These are phyloP conservation scores for Thermothelomyces thermophilus DNA, from an alignment of 2,329 filamentous ascomycete species.

Conservation along the genomic window DNA sequence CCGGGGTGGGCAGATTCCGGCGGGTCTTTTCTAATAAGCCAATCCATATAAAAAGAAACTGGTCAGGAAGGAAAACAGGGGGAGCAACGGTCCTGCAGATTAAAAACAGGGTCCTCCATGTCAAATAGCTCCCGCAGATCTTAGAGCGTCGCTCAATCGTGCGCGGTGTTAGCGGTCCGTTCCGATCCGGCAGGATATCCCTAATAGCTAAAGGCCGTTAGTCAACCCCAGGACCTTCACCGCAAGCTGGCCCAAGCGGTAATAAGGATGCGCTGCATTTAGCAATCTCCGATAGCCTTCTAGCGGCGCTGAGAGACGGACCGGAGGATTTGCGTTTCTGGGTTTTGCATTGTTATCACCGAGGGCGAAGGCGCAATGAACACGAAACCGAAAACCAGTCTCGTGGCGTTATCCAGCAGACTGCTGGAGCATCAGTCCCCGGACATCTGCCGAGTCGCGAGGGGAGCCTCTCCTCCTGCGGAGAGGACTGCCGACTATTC, in stretches of 20 bases:
- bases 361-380: background rate
- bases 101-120: background rate
- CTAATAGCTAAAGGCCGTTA: background rate
- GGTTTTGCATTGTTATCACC: background rate
- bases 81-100: no score
- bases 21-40: no score
- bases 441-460: background rate
- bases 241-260: background rate
- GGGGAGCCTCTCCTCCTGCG: background rate
- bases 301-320: no score
- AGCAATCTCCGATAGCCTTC: background rate
- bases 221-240: background rate
- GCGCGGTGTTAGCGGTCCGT: background rate
- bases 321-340: no score
- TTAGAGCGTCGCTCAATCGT: background rate
- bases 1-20: no score
- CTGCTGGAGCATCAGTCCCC: background rate
- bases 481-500: background rate
- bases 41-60: no score
- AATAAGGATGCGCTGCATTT: background rate
- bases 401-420: background rate
- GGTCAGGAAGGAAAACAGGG: no score
- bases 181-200: conserved; percentile 6
- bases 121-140: no score
- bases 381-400: background rate